phyloP scores from a whole-genome alignment of 768 basidiomycete genomes.

The Ephemerocybe angulata region DNA sequence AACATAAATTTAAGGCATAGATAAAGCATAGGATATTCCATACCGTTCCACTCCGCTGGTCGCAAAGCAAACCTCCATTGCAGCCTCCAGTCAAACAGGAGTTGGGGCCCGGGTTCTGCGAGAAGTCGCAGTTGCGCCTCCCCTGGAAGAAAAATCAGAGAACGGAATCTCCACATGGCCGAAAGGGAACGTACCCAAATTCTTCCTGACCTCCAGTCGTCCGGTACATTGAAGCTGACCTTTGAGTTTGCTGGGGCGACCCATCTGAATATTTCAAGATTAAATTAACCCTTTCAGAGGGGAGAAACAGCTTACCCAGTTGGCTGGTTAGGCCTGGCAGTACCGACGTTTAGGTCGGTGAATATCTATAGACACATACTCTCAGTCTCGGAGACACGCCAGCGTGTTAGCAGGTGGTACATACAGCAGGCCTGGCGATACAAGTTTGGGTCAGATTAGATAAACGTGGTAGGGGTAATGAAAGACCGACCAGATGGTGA shows the following conservation, averaged over 20 bases:
- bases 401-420: neutral
- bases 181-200: constrained; percentile 40
- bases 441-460: neutral
- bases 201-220: constrained; percentile 62
- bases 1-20: constrained; percentile 1
- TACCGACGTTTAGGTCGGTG: constrained; percentile 52
- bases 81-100: constrained; percentile 66
- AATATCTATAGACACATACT: constrained; percentile 42
- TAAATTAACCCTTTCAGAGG: neutral
- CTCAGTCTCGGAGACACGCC: neutral
- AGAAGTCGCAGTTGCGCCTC: constrained; percentile 62
- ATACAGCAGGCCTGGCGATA: constrained; percentile 36
- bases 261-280: constrained; percentile 31
- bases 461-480: neutral
- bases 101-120: constrained; percentile 46
- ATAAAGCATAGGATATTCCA: neutral
- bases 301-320: constrained; percentile 39
- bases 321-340: constrained; percentile 37
- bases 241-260: constrained; percentile 33
- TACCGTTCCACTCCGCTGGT: constrained; percentile 46
- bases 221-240: constrained; percentile 51
- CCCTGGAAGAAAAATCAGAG: constrained; percentile 36
- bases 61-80: constrained; percentile 64
- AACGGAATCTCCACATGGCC: too few relatives aligned
- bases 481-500: constrained; percentile 57